Base-by-base conservation (phyloP, 306 rosid genomes). In the Vigna radiata region DNA sequence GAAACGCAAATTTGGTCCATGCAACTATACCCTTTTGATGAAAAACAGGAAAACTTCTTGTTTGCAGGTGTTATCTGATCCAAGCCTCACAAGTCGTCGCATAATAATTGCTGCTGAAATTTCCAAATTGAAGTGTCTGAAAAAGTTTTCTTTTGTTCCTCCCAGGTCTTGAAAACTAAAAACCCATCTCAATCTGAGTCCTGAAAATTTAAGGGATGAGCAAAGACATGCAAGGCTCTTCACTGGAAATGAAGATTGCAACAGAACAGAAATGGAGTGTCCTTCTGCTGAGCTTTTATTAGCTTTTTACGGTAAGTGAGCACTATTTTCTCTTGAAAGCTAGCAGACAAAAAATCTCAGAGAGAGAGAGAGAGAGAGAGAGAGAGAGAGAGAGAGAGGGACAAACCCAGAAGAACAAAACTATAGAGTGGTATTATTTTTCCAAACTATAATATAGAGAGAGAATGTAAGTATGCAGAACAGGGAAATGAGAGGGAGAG, bases 271-370 rank as follows among this genome's bases (percentile, higher is more conserved):
- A 37, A 37, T 4, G 36, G 21, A n/a, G 72, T 63, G 82, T 52
- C 56, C 52, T 67, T 21, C 8, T n/a, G 70, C 46, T 65, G 47
- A 68, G 81, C 65, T 63, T 23, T 27, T 61, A 12, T 36, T 31
- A 53, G 37, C 59, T 59, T 52, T 36, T 49, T 47, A 47, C 67
- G 53, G 68, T 25, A 15, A 15, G 36, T 19, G 43, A 69, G 71
- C 6, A 79, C 50, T 17, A 23, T 23, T 47, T 76, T 70, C 31
- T 59, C 53, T 44, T 53, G 39, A 48, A 46, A 13, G 72, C 75
- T 75, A 83, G 16, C 58, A 75, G 79, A 83, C 87, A 83, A 83
- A 79, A 27, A 6, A 31, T 62, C 77, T 36, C 54, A 56, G 83
- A 68, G 81, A 61, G 62, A n/a, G 4, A 29, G 62, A 60, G 62